phyloP scores from a whole-genome alignment of 2,329 filamentous ascomycete genomes.

The Colletotrichum camelliae region DNA sequence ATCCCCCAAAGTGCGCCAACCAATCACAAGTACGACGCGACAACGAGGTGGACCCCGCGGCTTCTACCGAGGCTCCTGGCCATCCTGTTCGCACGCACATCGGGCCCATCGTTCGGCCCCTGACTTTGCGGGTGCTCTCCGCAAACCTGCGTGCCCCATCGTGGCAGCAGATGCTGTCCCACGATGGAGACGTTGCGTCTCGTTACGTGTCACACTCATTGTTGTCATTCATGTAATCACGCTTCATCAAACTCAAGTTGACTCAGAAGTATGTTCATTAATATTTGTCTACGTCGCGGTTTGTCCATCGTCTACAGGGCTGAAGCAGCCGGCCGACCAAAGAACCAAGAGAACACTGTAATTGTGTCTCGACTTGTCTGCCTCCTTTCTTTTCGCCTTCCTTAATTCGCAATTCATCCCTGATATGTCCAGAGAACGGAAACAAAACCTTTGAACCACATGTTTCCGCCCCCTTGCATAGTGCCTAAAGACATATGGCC shows the following conservation, averaged over 20 bases:
- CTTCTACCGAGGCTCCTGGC: conserved; percentile 9
- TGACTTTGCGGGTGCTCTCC: neutral
- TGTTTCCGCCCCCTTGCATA: conserved; percentile 13
- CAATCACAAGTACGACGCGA: conserved; percentile 2
- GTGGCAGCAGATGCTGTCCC: neutral
- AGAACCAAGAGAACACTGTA: conserved; percentile 14
- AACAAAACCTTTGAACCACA: conserved; percentile 6
- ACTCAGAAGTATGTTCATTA: conserved; percentile 36
- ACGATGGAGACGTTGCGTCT: neutral
- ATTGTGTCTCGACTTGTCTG: conserved; percentile 12
- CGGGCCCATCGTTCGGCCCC: neutral
- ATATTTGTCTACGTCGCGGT: conserved; percentile 40
- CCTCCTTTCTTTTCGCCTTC: conserved; percentile 12
- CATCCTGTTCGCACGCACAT: neutral
- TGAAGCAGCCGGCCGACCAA: conserved; percentile 14
- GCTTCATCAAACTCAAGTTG: neutral
- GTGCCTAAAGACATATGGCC: conserved; percentile 11
- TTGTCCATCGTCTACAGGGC: conserved; percentile 23
- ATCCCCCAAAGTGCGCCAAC: neutral
- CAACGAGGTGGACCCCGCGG: neutral
- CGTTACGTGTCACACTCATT: neutral
- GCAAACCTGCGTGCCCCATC: neutral
- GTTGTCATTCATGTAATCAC: neutral
- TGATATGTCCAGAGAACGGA: conserved; percentile 24
- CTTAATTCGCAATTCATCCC: conserved; percentile 15